Base-by-base conservation (phyloP, 2,329 filamentous ascomycete genomes). In the Fusarium kyushuense region DNA sequence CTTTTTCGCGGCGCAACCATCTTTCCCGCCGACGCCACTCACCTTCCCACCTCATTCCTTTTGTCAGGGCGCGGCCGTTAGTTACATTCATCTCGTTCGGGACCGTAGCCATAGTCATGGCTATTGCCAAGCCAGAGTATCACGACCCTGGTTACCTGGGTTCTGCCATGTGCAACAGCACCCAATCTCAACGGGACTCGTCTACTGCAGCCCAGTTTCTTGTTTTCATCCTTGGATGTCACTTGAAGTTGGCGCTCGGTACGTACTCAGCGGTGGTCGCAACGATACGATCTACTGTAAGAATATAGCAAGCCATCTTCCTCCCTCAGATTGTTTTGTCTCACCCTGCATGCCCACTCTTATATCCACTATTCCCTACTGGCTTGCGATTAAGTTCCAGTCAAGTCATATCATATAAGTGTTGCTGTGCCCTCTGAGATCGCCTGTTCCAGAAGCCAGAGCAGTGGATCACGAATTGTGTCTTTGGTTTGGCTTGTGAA, bases 1-100 rank as follows among this genome's bases (percentile, higher is more conserved):
- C 70, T 74, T 74, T 72, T 72, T 70, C 47, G 58, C 53, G 61
- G 66, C 73, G 68, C 63, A 61, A 70, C 72, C 66, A 73, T 42
- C 35, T 72, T 61, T 49, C 63, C 71, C 64, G 63, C 52, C 52
- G 56, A 38, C 72, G 72, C 72, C 72, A 74, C 72, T 56, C 58
- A 60, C 52, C 45, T 58, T 64, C 63, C 59, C 72, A 70, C 63
- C 49, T 65, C 72, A 72, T 74, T 74, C 72, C 72, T 73, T 53
- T 49, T 33, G 54, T 33, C 46, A 69, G 62, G 66, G 66, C 57
- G 62, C 65, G 66, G 65, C 58, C 57, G 66, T 69, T 74, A 67
- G 66, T 55, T 72, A 59, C 62, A 74, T 66, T 59, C 53, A 56
- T 53, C 47, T 65, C 41, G 13, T 35, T 43, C 35, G 41, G 33